Conservation (phyloP, 2,329 filamentous ascomycete genomes). For the Metarhizium robertsii region DNA sequence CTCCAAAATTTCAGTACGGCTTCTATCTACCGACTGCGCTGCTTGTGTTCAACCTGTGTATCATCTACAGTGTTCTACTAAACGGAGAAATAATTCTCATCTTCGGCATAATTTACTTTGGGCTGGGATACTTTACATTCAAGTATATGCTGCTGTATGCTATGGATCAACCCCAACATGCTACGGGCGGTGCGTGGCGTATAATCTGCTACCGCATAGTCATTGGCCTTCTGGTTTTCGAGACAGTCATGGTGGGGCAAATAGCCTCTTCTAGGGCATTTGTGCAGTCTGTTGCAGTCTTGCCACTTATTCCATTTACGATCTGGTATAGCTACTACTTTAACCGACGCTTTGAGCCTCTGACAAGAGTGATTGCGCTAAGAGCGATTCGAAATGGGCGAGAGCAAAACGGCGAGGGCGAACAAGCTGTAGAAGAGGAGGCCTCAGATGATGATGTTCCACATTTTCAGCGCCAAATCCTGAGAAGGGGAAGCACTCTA, state of each 20-base stretch:
- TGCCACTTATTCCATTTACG: conserved; percentile 70
- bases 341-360: conserved; percentile 68
- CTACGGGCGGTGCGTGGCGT: conserved; percentile 87
- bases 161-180: conserved; percentile 94
- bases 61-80: conserved; percentile 84
- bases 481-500: conserved; percentile 52
- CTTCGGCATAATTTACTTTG: conserved; percentile 75
- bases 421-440: conserved; percentile 26
- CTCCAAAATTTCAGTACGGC: conserved; percentile 87
- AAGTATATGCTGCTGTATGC: conserved; percentile 97
- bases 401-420: conserved; percentile 29
- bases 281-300: conserved; percentile 59
- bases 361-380: conserved; percentile 88
- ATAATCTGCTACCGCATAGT: conserved; percentile 93
- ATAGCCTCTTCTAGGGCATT: conserved; percentile 68
- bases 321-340: conserved; percentile 88
- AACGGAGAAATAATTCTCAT: conserved; percentile 73
- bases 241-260: conserved; percentile 82
- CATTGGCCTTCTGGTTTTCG: conserved; percentile 78
- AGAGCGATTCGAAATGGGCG: conserved; percentile 63
- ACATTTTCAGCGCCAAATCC: conserved; percentile 27
- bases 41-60: conserved; percentile 86
- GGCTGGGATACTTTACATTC: conserved; percentile 79
- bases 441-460: conserved; percentile 34
- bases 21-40: conserved; percentile 92